Evolutionary conservation across 805 yeast genomes (phyloP), one percentile per base, ranked within the genome.

Genomic region (Peterozyma toletana): DNA sequence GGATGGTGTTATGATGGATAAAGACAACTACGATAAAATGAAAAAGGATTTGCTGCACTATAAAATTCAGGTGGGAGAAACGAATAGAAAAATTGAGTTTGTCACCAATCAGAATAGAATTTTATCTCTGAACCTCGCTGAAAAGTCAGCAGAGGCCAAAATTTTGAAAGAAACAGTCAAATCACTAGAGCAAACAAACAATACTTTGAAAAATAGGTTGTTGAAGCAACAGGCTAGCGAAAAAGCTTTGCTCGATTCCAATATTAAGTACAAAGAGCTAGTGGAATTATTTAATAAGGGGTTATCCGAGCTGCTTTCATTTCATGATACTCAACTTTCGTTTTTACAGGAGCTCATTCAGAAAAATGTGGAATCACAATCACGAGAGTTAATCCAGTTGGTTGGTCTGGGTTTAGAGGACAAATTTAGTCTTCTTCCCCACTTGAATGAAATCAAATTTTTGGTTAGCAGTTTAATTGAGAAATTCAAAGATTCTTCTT

Each of bases 1-100:
- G 55, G 84, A 81, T 49, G 89, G 90, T 1, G 70, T 85, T 18
- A 80, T 67, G 53, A 61, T 86, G 71, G 78, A 79, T 52, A 76
- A 75, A 30, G 70, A 64, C 13, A 80, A 80, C 55, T 82, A 82
- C 52, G 73, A 72, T 40, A 75, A 73, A 38, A 44, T 77, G 30
- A 69, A 71, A 52, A 63, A 62, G 42, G 75, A 75, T 42, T 57
- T 71, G 14, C 78, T 75, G 45, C 75, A 69, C 47, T 64, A 67
- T 39, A 73, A 70, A 37, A 71, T 71, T 1, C 79, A 77, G 50
- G 60, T 73, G 9, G 69, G 68, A 34, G 83, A 78, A 51, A 56
- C 63, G 15, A 59, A 64, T 42, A 56, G 78, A 39, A 60, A 60
- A 9, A 65, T 64, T n/a, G 71, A 68, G 17, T 57, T 64, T 6